A percentile compares a stretch with the other conserved stretches of the same genome.
Conservation (phyloP, 768 basidiomycete genomes). For the Collybia nuda region DNA sequence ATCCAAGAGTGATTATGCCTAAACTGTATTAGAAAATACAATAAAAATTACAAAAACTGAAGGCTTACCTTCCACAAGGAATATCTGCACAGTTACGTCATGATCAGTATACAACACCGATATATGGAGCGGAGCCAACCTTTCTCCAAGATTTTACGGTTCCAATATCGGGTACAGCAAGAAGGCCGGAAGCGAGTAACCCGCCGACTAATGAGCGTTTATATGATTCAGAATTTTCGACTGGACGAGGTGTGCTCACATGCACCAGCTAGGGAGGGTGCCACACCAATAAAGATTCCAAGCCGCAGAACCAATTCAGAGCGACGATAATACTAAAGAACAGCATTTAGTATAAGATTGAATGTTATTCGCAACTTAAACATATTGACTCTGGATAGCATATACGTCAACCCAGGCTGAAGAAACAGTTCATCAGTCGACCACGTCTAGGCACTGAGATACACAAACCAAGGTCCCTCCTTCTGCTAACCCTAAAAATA, state of each 20-base stretch:
- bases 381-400: conserved; percentile 16
- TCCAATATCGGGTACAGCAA: conserved; percentile 31
- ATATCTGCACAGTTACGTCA: conserved; percentile 29
- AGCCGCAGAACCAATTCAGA: conserved; percentile 32
- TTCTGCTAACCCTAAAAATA: conserved; percentile 23
- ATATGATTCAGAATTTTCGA: not conserved
- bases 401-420: conserved; percentile 20
- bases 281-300: conserved; percentile 32
- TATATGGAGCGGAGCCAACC: conserved; percentile 13
- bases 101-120: not conserved
- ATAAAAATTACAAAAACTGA: not conserved
- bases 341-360: not conserved
- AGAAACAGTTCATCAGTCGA: not conserved
- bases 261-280: conserved; percentile 33
- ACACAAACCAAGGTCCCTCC: conserved; percentile 20
- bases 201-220: conserved; percentile 31
- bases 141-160: conserved; percentile 32
- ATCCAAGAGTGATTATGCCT: conserved; percentile 36
- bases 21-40: not conserved
- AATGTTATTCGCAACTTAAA: not conserved
- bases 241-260: conserved; percentile 19
- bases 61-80: conserved; percentile 38
- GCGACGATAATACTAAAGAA: conserved; percentile 32
- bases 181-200: conserved; percentile 34
- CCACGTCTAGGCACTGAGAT: not conserved